Evolutionary conservation across 768 basidiomycete species (phyloP).

Genomic region (Cantharellus cinnabarinus): DNA sequence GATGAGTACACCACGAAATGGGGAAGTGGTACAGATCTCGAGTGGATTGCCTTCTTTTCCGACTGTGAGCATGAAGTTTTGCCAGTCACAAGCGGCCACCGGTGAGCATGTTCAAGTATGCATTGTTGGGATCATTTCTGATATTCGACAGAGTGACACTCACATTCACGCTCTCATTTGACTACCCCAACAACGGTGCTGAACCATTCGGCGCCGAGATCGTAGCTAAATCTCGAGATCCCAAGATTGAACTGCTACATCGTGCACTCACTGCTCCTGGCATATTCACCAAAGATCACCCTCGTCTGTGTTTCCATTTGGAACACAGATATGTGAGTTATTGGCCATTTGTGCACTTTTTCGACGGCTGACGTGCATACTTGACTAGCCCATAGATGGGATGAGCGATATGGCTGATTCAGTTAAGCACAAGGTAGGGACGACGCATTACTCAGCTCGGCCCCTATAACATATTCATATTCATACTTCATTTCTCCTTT

Average conservation of each 20-base stretch:
- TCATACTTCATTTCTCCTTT: neutral
- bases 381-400: neutral
- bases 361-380: neutral
- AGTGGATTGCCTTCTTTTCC: slow-evolving; percentile 25
- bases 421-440: neutral
- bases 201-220: neutral
- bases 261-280: neutral
- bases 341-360: neutral
- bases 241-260: neutral
- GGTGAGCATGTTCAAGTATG: slow-evolving; percentile 8
- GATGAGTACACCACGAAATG: neutral
- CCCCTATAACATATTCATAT: neutral
- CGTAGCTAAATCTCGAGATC: neutral
- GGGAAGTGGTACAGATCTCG: slow-evolving; percentile 8
- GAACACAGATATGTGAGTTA: neutral
- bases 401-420: neutral
- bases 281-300: neutral
- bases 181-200: neutral
- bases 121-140: too few species aligned
- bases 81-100: slow-evolving; percentile 22
- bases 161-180: neutral
- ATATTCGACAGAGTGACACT: neutral
- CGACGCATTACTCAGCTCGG: neutral
- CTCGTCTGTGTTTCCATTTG: neutral
- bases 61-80: slow-evolving; percentile 28